A percentile compares a stretch with the other conserved stretches of the same genome.
These are phyloP conservation scores for Pterula multifida DNA, from an alignment of 1,284 basidiomycete genomes.

Conservation along the genomic window DNA sequence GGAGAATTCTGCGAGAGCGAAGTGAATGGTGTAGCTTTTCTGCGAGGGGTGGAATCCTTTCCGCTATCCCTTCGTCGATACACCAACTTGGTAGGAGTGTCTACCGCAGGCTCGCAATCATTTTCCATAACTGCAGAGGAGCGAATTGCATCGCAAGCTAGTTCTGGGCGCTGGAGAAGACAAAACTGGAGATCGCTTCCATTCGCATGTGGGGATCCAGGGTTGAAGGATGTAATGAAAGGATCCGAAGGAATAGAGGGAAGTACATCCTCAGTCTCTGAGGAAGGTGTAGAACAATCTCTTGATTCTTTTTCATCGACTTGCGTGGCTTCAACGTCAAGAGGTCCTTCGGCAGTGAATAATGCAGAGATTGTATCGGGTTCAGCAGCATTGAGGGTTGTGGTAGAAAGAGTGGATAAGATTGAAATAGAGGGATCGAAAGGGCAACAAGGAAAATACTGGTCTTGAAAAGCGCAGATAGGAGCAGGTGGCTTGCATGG, in stretches of 20 bases:
- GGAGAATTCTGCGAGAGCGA: background rate
- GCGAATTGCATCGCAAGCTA: too few relatives aligned
- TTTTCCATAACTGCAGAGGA: too few relatives aligned
- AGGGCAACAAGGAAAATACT: background rate
- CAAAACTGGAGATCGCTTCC: too few relatives aligned
- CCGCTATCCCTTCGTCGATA: background rate
- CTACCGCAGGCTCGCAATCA: too few relatives aligned
- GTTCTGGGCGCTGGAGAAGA: too few relatives aligned
- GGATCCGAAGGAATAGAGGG: background rate
- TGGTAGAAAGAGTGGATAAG: too few relatives aligned
- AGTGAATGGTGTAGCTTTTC: background rate
- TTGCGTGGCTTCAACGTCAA: background rate
- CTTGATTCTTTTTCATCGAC: background rate
- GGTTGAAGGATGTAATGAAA: background rate
- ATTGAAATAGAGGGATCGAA: background rate
- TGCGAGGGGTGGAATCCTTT: background rate
- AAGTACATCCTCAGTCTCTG: too few relatives aligned
- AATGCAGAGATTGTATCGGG: too few relatives aligned
- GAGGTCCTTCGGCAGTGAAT: too few relatives aligned
- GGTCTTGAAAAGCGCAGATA: background rate
- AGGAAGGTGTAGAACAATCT: too few relatives aligned
- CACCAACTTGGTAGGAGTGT: background rate
- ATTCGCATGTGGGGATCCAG: too few relatives aligned
- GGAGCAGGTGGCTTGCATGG: background rate
- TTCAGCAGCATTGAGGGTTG: too few relatives aligned